Evolutionary conservation across 2,329 filamentous ascomycete genomes (phyloP), one percentile per base, ranked within the genome.

Genomic region (Penicillium sp.): DNA sequence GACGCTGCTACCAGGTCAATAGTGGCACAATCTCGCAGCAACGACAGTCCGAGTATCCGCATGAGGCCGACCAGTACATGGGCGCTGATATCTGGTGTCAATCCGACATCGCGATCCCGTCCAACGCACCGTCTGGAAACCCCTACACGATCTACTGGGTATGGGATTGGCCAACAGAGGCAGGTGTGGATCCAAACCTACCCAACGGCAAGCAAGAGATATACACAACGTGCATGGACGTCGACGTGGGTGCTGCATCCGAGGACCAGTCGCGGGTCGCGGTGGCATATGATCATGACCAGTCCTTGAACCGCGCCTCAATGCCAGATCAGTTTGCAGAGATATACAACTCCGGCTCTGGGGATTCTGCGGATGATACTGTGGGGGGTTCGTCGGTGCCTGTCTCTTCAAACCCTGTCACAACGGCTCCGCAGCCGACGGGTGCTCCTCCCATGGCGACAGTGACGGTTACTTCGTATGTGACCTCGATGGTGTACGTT

Each of bases 81-180:
- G 86, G 85, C 29, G 77, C 78, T 50, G 86, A 90, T 69, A 82
- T 93, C 55, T 89, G 85, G 81, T 98, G 95, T 79, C 93, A 97
- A 77, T 89, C 89, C 41, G 89, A 95, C 72, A 81, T 97, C 52
- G 83, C 88, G 71, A 81, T 99, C 15, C 95, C 95, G 0, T 73
- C 81, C 5, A 85, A 90, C 68, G 81, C 87, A 51, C 76, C 84
- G n/a, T 76, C 82, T 9, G 87, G 88, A 49, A 85, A 88, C 31
- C 84, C 84, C 30, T 91, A 93, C 75, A 94, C 92, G 3, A 79
- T 97, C 56, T 96, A 97, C 82, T 98, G 94, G 94, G 90, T 97
- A 50, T 98, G 95, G 95, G 90, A 96, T 76, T 99, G 93, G 92
- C 89, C 90, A 3, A 89, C 86, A 15, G 81, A 67, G n/a, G 71